Conservation (phyloP, 129 eudicot species). For the Erigeron canadensis region DNA sequence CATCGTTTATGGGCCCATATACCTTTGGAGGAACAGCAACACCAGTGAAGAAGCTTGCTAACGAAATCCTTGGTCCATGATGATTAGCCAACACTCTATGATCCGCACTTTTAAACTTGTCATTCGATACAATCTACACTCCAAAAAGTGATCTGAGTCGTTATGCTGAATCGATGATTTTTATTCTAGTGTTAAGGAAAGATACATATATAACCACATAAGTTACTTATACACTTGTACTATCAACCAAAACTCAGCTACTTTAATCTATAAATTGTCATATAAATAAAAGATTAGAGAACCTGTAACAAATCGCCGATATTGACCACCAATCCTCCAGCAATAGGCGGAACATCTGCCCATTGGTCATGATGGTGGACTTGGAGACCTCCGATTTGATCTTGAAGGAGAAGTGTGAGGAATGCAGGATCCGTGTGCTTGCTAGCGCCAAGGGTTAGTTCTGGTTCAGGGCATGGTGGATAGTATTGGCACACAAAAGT, state of each 20-base stretch:
- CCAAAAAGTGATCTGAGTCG: too few species aligned
- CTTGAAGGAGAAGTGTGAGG: slow-evolving; percentile 58
- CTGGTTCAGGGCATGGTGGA: slow-evolving; percentile 67
- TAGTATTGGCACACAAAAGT: slow-evolving; percentile 47
- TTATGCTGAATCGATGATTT: background rate
- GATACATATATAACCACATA: background rate
- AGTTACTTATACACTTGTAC: background rate
- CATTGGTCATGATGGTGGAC: slow-evolving; percentile 45
- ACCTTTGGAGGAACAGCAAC: slow-evolving; percentile 25
- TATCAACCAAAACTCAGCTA: background rate
- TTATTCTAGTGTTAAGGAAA: background rate
- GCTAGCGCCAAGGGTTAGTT: slow-evolving; percentile 49
- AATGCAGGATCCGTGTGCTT: slow-evolving; percentile 51
- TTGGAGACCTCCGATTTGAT: slow-evolving; percentile 57
- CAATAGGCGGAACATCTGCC: slow-evolving; percentile 42
- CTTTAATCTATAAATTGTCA: too few species aligned
- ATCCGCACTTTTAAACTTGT: slow-evolving; percentile 40
- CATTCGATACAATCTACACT: slow-evolving; percentile 41
- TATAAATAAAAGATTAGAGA: background rate
- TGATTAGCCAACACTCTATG: slow-evolving; percentile 46
- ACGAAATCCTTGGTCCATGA: slow-evolving; percentile 41
- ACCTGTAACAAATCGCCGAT: slow-evolving; percentile 68
- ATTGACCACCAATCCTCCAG: slow-evolving; percentile 52
- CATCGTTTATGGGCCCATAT: slow-evolving; percentile 41
- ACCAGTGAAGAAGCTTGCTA: slow-evolving; percentile 40